Base-by-base conservation (phyloP, 306 rosid genomes). In the Rubus idaeus region DNA sequence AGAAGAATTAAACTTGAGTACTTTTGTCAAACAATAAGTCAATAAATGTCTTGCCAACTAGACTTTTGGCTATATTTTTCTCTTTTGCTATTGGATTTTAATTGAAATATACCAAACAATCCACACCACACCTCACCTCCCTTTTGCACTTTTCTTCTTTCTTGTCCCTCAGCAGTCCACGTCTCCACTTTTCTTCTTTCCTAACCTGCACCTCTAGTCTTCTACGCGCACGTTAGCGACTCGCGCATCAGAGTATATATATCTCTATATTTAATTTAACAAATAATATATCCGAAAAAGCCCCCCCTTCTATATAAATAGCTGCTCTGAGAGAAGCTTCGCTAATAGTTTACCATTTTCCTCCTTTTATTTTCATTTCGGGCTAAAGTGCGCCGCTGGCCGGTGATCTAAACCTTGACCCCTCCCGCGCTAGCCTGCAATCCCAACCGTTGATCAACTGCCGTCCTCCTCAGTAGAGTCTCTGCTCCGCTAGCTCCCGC, bases 331-430 rank as follows among this genome's bases (percentile, higher is more conserved):
- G 26, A 23, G 26, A 23, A 23, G 0, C 26, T 23, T 23, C 26
- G 26, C 26, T 23, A 23, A 23, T 23, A 23, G 26, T 23, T 23
- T 23, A 23, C 26, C 26, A 23, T 23, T 23, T 23, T 23, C 26
- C 51, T 1, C 12, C 20, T 21, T 68, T 66, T 18, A 20, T 42
- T 68, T 62, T 51, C 44, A 44, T 39, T 37, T 80, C 35, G 35
- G 35, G 86, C 87, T 81, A 84, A 78, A 75, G 58, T 83, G 83
- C 87, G 92, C 92, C 13, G 1, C 63, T 47, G 53, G 55, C 53
- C 79, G 71, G 73, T 53, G 65, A 69, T 66, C 81, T 8, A 17
- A 78, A 74, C 63, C 42, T 10, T 14, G n/a, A 5, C 21, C 35
- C 3, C 46, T 51, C 16, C 40, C 1, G 35, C 63, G 37, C 47